These are phyloP conservation scores for Tetrahymena malaccensis DNA, from an alignment of 73 alveolate species.

Conservation along the genomic window DNA sequence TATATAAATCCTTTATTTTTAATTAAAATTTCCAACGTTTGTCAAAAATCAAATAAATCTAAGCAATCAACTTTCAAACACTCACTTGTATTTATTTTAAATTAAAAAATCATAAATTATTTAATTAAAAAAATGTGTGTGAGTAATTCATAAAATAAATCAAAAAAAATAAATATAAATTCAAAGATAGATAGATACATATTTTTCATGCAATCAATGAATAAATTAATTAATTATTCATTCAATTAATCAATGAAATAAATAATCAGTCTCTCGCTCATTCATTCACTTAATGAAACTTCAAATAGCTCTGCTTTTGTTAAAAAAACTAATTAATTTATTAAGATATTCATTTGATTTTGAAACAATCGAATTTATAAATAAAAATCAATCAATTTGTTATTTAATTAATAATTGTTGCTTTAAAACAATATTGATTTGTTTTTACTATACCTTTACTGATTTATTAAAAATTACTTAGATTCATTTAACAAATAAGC, in stretches of 20 bases:
- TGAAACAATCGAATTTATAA: neutral
- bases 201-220: neutral
- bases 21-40: neutral
- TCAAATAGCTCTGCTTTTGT: neutral
- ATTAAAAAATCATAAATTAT: no score
- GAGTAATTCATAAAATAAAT: no score
- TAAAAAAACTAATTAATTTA: no score
- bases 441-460: neutral
- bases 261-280: no score
- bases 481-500: neutral
- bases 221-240: no score
- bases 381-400: neutral
- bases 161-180: neutral
- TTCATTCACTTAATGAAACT: neutral
- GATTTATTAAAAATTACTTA: neutral
- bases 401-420: neutral
- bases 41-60: neutral
- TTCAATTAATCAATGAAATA: no score
- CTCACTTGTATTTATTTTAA: neutral
- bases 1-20: neutral
- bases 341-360: neutral
- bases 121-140: neutral
- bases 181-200: neutral
- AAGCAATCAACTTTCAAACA: neutral
- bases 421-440: neutral